Evolutionary conservation across 192 early-diverging fungal species (phyloP).

Genomic region (Podila horticola): DNA sequence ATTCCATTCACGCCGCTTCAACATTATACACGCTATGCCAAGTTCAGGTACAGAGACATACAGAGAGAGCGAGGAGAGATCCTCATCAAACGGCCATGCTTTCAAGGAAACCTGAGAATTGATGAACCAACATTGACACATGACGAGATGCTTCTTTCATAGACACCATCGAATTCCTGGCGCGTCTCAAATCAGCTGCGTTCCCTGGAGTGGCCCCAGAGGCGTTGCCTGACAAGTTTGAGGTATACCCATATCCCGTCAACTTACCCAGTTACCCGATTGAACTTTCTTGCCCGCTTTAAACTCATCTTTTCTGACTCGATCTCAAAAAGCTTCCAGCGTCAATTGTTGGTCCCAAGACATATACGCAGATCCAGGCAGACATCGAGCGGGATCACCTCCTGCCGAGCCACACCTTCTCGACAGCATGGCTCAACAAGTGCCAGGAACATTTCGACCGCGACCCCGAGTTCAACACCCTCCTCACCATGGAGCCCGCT

Average conservation of each 20-base stretch:
- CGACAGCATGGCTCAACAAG: slow-evolving; percentile 61
- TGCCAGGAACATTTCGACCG: slow-evolving; percentile 62
- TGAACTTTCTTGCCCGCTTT: background rate
- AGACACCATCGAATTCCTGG: slow-evolving; percentile 44
- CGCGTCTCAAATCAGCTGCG: slow-evolving; percentile 46
- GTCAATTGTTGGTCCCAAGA: slow-evolving; percentile 37
- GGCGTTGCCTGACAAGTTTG: slow-evolving; percentile 18
- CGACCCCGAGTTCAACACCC: slow-evolving; percentile 18
- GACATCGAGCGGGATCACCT: slow-evolving; percentile 66
- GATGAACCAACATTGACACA: background rate
- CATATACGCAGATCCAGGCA: slow-evolving; percentile 53
- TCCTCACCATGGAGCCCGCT: slow-evolving; percentile 56
- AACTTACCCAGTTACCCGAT: background rate
- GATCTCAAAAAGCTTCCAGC: slow-evolving; percentile 19
- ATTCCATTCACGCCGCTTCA: background rate
- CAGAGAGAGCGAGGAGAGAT: background rate
- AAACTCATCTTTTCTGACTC: background rate
- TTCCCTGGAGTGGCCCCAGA: slow-evolving; percentile 25
- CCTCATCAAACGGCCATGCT: background rate
- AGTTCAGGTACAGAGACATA: slow-evolving; percentile 24
- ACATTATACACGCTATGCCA: slow-evolving; percentile 10
- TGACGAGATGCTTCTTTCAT: background rate
- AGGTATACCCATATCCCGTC: background rate
- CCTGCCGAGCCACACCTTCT: slow-evolving; percentile 62
- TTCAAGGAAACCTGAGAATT: background rate